These are phyloP conservation scores for Lentinus brumalis DNA, from an alignment of 768 basidiomycete species.

Conservation along the genomic window DNA sequence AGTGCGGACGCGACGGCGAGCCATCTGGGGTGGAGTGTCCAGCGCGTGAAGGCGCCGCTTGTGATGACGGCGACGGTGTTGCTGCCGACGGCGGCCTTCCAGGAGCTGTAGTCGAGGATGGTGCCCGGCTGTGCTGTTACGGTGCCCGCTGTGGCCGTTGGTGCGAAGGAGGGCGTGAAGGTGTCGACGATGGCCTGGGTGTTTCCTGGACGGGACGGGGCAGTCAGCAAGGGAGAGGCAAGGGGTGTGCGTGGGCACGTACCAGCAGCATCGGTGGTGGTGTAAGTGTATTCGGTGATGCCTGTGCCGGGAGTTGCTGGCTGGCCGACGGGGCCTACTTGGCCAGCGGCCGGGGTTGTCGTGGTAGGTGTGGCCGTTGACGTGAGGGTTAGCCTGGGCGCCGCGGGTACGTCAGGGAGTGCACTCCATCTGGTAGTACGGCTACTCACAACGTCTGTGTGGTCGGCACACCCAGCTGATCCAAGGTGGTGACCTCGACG, in stretches of 20 bases:
- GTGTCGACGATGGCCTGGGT: constrained; percentile 27
- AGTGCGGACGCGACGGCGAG: constrained; percentile 2
- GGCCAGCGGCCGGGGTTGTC: constrained; percentile 17
- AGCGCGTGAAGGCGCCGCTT: constrained; percentile 1
- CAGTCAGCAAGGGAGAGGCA: background rate
- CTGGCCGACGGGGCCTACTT: constrained; percentile 59
- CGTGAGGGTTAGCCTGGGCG: too few relatives aligned
- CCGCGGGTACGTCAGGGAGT: too few relatives aligned
- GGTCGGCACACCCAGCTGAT: constrained; percentile 39
- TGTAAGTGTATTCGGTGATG: constrained; percentile 33
- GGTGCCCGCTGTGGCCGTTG: constrained; percentile 22
- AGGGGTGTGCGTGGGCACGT: background rate
- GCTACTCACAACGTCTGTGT: constrained; percentile 48
- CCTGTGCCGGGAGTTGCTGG: constrained; percentile 13
- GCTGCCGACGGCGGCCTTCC: constrained; percentile 29
- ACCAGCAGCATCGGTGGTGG: constrained; percentile 38
- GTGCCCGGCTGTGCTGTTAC: constrained; percentile 30
- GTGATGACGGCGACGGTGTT: constrained; percentile 24
- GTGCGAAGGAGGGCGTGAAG: constrained; percentile 36
- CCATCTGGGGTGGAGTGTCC: constrained; percentile 8
- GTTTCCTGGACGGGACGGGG: constrained; percentile 17
- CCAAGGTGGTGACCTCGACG: constrained; percentile 48
- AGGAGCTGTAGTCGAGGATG: constrained; percentile 34
- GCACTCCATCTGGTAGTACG: too few relatives aligned
- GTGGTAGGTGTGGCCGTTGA: constrained; percentile 7